Conservation (phyloP, 2,329 filamentous ascomycete genomes). For the Talaromyces sp. region DNA sequence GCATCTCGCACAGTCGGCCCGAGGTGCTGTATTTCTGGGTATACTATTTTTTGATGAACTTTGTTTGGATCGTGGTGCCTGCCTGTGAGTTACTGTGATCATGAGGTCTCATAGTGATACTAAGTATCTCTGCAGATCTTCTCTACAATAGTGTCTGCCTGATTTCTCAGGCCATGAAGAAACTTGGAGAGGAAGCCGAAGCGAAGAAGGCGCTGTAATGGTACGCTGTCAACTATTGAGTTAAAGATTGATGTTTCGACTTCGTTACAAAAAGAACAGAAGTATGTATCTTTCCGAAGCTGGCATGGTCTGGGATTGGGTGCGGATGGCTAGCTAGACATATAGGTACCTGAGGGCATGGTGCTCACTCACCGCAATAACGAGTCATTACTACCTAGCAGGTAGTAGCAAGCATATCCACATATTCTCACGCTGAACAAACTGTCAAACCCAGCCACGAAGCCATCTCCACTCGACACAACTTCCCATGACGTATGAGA, state of each 20-base stretch:
- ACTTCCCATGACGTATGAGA: background rate
- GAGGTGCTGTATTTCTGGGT: constrained; percentile 63
- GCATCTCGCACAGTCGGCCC: constrained; percentile 56
- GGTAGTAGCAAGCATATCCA: background rate
- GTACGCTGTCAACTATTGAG: background rate
- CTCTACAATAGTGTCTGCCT: constrained; percentile 19
- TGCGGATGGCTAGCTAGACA: background rate
- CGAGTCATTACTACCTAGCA: no score
- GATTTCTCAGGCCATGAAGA: constrained; percentile 15
- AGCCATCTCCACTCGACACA: background rate
- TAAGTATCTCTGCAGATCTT: constrained; percentile 13
- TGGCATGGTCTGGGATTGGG: background rate
- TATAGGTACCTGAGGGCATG: background rate
- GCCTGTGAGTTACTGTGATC: constrained; percentile 42
- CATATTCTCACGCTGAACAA: background rate
- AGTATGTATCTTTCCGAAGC: background rate
- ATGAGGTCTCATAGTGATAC: background rate
- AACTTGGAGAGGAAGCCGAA: background rate
- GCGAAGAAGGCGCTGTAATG: constrained; percentile 9
- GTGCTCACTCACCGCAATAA: background rate
- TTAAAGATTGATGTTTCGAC: background rate
- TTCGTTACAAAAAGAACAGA: background rate
- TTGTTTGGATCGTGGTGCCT: constrained; percentile 63
- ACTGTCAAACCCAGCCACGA: background rate
- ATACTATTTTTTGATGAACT: constrained; percentile 64